phyloP scores from a whole-genome alignment of 2,329 filamentous ascomycete genomes.

The Colletotrichum acutatum region DNA sequence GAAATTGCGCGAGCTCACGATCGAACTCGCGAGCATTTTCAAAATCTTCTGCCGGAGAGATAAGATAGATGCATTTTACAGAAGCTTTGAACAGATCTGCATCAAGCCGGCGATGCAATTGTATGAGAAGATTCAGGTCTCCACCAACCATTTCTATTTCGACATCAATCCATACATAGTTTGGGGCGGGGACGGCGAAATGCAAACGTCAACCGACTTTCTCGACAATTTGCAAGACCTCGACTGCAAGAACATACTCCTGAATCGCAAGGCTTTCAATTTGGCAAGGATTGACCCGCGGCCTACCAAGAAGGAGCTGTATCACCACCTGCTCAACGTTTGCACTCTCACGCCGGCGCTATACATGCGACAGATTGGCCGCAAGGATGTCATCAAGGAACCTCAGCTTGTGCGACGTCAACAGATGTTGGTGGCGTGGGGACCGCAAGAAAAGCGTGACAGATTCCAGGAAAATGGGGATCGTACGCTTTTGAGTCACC shows the following conservation, averaged over 20 bases:
- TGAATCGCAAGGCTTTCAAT: conserved; percentile 49
- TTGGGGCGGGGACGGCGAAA: conserved; percentile 38
- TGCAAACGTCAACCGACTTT: conserved; percentile 45
- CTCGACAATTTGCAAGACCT: conserved; percentile 44
- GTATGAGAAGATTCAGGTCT: conserved; percentile 51
- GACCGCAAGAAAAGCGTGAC: conserved; percentile 44
- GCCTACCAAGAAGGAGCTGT: conserved; percentile 45
- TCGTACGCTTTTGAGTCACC: conserved; percentile 43
- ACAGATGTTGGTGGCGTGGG: conserved; percentile 52
- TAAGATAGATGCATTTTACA: conserved; percentile 38
- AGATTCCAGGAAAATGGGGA: conserved; percentile 43
- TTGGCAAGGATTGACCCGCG: conserved; percentile 45
- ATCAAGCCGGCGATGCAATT: conserved; percentile 49
- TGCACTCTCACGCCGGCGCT: conserved; percentile 49
- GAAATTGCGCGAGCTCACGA: conserved; percentile 41
- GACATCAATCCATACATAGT: conserved; percentile 46
- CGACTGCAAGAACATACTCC: conserved; percentile 49
- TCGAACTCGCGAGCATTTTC: conserved; percentile 43
- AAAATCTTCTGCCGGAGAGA: conserved; percentile 43
- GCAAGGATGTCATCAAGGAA: conserved; percentile 46
- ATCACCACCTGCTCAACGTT: conserved; percentile 45
- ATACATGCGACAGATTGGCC: conserved; percentile 49
- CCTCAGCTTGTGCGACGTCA: conserved; percentile 50
- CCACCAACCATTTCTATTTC: conserved; percentile 51
- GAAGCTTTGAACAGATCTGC: conserved; percentile 41